Evolutionary conservation across 2,329 filamentous ascomycete species (phyloP).

Genomic region (Neurospora sp.): DNA sequence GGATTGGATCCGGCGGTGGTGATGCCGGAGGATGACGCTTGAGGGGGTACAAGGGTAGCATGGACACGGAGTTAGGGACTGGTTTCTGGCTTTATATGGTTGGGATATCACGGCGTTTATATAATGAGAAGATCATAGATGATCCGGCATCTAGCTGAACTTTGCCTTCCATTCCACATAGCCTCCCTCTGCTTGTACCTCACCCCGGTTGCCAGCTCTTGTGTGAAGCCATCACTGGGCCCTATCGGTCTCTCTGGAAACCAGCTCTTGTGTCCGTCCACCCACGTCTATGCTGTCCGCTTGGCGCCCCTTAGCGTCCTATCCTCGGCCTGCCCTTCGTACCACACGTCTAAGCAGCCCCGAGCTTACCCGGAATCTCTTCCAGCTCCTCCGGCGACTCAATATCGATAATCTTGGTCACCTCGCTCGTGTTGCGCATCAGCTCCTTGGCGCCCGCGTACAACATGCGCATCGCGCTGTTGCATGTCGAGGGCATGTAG

Average conservation of each 20-base stretch:
- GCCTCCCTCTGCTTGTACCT: not conserved
- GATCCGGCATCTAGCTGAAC: not conserved
- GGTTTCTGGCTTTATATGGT: not conserved
- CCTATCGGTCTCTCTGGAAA: not conserved
- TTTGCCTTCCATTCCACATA: not conserved
- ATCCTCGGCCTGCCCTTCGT: not conserved
- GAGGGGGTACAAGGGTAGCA: not conserved
- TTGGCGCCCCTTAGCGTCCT: not conserved
- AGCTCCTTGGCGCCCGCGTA: slow-evolving; percentile 95
- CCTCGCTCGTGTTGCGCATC: slow-evolving; percentile 87
- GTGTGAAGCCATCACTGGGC: not conserved
- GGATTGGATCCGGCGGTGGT: slow-evolving; percentile 50
- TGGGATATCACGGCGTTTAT: slow-evolving; percentile 11
- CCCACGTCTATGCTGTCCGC: not conserved
- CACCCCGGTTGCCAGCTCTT: not conserved
- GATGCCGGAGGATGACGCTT: slow-evolving; percentile 28
- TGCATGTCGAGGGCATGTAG: slow-evolving; percentile 88
- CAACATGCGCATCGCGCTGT: slow-evolving; percentile 77
- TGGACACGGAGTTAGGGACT: not conserved
- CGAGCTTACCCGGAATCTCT: slow-evolving; percentile 61
- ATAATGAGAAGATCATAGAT: slow-evolving; percentile 7
- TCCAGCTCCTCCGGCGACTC: slow-evolving; percentile 70
- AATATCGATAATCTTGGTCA: slow-evolving; percentile 79
- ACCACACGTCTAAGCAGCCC: slow-evolving; percentile 20
- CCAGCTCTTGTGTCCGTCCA: not conserved